Conservation (phyloP, 225 moss, liverwort and hornwort genomes). For the Straminergon stramineum region DNA sequence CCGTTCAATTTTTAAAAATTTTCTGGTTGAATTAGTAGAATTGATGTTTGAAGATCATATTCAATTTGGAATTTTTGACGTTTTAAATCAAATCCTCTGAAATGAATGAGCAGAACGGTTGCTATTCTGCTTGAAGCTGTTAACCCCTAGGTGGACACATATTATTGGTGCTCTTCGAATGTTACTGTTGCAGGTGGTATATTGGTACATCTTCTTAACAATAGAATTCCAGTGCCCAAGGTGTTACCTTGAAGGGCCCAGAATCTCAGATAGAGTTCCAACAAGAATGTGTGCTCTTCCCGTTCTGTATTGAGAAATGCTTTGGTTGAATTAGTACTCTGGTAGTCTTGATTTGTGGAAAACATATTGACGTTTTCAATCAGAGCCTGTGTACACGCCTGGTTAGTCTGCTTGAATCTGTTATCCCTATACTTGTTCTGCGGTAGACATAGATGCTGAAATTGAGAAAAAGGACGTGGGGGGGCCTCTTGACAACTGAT, state of each 20-base stretch:
- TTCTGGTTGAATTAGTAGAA: background rate
- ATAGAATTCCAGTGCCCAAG: background rate
- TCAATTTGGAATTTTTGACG: background rate
- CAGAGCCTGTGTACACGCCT: background rate
- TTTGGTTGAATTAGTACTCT: background rate
- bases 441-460: background rate
- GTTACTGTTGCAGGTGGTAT: constrained; percentile 81
- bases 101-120: background rate
- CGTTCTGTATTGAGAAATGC: background rate
- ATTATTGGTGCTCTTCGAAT: constrained; percentile 27
- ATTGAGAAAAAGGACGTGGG: background rate
- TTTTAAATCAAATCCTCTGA: background rate
- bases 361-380: background rate
- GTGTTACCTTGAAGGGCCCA: background rate
- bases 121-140: background rate
- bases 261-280: background rate
- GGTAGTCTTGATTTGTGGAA: background rate
- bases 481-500: background rate
- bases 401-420: background rate
- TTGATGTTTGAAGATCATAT: background rate
- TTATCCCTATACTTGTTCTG: background rate
- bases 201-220: constrained; percentile 50
- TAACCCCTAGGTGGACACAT: background rate
- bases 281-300: background rate
- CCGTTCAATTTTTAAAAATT: background rate